Conservation (phyloP, 441 rosid species). For the Eruca vesicaria region DNA sequence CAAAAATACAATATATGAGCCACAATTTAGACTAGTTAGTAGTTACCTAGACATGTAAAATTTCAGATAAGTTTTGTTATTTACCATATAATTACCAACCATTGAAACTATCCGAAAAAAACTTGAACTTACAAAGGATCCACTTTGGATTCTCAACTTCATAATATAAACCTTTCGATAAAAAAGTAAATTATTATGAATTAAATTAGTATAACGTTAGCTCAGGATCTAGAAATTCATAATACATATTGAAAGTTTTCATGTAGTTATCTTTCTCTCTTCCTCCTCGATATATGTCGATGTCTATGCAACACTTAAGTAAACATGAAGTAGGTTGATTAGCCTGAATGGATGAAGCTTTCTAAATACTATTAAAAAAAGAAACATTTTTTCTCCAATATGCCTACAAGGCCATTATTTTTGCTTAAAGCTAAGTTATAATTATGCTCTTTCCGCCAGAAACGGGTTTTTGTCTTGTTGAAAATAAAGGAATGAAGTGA, state of each 20-base stretch:
- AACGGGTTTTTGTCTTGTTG: slow-evolving; percentile 36
- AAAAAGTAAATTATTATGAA: background rate
- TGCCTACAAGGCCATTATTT: slow-evolving; percentile 25
- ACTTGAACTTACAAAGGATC: background rate
- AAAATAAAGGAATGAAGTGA: slow-evolving; percentile 31
- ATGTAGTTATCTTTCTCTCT: background rate
- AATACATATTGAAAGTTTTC: too few relatives aligned
- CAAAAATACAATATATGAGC: background rate
- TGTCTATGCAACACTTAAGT: background rate
- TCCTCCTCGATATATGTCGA: background rate
- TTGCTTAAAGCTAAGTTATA: slow-evolving; percentile 35
- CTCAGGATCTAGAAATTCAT: background rate
- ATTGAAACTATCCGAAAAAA: background rate
- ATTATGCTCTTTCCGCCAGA: slow-evolving; percentile 37
- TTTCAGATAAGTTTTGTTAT: background rate
- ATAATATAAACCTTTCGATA: background rate
- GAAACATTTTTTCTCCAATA: background rate
- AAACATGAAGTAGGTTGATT: background rate
- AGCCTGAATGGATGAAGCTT: background rate
- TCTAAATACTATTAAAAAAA: background rate
- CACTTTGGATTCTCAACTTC: background rate
- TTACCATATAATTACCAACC: background rate
- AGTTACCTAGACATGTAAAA: background rate
- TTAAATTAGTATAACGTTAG: background rate
- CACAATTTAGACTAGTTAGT: background rate